A percentile compares a stretch with the other conserved stretches of the same genome.
Evolutionary conservation across 1,139 yeast species (phyloP).

Genomic region (Protomyces arabidopsidicola): DNA sequence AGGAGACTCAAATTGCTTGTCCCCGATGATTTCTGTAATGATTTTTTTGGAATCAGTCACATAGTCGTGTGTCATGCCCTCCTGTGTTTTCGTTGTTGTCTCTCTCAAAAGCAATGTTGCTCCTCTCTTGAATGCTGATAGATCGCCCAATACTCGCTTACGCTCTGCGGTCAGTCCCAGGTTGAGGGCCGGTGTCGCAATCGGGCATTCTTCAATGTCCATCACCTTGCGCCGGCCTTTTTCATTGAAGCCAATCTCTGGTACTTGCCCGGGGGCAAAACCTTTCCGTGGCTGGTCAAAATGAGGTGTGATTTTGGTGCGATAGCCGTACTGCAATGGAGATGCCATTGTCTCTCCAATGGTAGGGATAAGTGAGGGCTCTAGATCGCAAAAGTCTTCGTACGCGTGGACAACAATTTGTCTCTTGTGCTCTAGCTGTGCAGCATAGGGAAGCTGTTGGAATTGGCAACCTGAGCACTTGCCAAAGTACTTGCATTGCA

Average conservation of each 20-base stretch:
- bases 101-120: constrained; percentile 85
- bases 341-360: constrained; percentile 68
- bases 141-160: constrained; percentile 48
- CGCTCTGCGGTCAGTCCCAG: constrained; percentile 72
- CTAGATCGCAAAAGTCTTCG: constrained; percentile 60
- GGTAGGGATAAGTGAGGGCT: constrained; percentile 48
- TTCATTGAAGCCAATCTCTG: constrained; percentile 79
- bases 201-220: constrained; percentile 89
- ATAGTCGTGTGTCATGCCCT: neutral
- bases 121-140: constrained; percentile 61
- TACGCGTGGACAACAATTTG: constrained; percentile 78
- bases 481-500: constrained; percentile 71
- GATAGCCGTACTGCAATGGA: constrained; percentile 68
- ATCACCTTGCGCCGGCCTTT: constrained; percentile 71
- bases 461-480: constrained; percentile 90
- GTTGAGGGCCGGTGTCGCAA: constrained; percentile 77
- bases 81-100: constrained; percentile 48
- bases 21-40: constrained; percentile 72
- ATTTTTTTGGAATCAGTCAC: constrained; percentile 66
- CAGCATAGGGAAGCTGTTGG: constrained; percentile 68
- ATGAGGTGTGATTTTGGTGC: constrained; percentile 95
- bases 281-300: constrained; percentile 69
- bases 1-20: constrained; percentile 69
- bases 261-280: constrained; percentile 39
- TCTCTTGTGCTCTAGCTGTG: constrained; percentile 68